phyloP scores from a whole-genome alignment of 345 rosid species.

The Barbarea vulgaris region DNA sequence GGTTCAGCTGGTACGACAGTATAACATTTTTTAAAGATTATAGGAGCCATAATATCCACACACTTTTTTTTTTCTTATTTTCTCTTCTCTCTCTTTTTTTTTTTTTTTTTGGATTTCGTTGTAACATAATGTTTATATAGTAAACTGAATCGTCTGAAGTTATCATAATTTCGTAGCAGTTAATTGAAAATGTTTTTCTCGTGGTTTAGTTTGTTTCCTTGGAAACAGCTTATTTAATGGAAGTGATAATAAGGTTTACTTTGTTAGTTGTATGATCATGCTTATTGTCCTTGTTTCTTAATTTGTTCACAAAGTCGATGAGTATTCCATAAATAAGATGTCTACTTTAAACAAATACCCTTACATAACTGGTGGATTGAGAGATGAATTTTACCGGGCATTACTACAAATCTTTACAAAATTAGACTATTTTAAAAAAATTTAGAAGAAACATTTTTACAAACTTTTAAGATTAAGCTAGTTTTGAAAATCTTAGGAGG shows the following conservation, averaged over 20 bases:
- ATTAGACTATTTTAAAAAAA: no score
- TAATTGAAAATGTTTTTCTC: constrained; percentile 25
- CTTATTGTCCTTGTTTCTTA: constrained; percentile 14
- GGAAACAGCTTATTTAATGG: constrained; percentile 22
- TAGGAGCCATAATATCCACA: constrained; percentile 28
- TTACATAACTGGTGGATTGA: no score
- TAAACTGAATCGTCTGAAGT: not conserved
- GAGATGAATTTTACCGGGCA: no score
- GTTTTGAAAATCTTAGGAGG: no score
- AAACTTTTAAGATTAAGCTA: no score
- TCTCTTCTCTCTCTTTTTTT: not conserved
- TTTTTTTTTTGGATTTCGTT: not conserved
- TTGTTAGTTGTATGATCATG: constrained; percentile 27
- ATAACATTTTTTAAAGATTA: constrained; percentile 5
- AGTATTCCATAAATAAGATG: not conserved
- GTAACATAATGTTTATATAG: constrained; percentile 19
- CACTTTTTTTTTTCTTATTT: not conserved
- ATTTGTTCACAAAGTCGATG: not conserved
- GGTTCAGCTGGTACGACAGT: constrained; percentile 50
- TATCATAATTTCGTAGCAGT: constrained; percentile 4
- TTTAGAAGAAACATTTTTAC: no score
- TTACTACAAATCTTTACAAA: no score
- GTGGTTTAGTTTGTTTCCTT: constrained; percentile 44
- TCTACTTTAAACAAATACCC: no score
- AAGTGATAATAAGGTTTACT: constrained; percentile 26